Percentiles rank a stretch among this genome's conserved stretches.
phyloP scores from a whole-genome alignment of 1,139 yeast genomes.

The Kodamaea sp. region DNA sequence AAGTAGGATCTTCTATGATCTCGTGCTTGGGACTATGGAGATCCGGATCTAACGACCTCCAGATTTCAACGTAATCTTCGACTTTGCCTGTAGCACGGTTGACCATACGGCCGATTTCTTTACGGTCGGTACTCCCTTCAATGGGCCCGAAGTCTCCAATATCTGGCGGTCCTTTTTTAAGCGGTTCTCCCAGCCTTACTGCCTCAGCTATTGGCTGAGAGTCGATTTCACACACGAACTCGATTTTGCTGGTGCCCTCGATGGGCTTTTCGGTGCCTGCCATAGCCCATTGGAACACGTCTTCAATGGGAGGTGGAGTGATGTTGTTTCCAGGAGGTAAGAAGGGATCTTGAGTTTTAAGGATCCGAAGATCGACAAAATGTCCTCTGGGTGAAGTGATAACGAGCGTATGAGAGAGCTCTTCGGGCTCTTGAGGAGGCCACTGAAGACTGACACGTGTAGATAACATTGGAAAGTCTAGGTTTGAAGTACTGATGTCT shows the following conservation, averaged over 20 bases:
- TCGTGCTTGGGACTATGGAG: constrained; percentile 30
- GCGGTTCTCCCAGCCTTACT: constrained; percentile 21
- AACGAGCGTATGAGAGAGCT: constrained; percentile 54
- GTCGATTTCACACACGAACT: constrained; percentile 47
- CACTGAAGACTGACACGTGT: constrained; percentile 55
- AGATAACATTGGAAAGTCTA: too few species aligned
- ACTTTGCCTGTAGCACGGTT: constrained; percentile 47
- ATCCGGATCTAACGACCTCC: constrained; percentile 54
- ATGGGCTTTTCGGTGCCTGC: constrained; percentile 39
- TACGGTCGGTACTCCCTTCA: constrained; percentile 43
- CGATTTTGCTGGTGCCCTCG: constrained; percentile 28
- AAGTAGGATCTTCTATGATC: constrained; percentile 24
- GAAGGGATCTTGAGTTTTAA: constrained; percentile 26
- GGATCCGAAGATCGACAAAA: constrained; percentile 47
- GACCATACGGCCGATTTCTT: constrained; percentile 56
- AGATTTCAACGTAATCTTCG: constrained; percentile 54
- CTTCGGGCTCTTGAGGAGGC: constrained; percentile 46
- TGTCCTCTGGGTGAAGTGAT: constrained; percentile 45
- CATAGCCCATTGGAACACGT: constrained; percentile 41
- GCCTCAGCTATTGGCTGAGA: constrained; percentile 34
- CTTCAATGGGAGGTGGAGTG: constrained; percentile 17
- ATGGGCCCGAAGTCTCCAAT: constrained; percentile 46
- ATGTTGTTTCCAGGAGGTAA: constrained; percentile 4
- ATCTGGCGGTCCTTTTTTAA: constrained; percentile 38
- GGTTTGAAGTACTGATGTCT: too few species aligned